These are phyloP conservation scores for Ammopiptanthus mongolicus DNA, from an alignment of 306 rosid species.

Conservation along the genomic window DNA sequence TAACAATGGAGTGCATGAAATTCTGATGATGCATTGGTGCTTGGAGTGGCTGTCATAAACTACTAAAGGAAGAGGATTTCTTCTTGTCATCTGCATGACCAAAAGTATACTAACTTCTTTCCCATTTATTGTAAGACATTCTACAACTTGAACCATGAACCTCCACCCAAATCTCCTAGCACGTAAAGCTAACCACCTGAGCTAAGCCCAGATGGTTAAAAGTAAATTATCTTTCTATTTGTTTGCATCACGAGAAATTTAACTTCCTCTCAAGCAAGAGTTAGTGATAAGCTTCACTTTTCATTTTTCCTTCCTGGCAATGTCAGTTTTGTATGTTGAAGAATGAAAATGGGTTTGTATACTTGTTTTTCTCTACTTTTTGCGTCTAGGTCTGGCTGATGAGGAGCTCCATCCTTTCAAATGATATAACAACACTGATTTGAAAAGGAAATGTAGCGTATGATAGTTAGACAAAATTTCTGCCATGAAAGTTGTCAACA, in stretches of 20 bases:
- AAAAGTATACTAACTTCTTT: background rate
- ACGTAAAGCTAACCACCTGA: background rate
- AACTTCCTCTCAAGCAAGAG: background rate
- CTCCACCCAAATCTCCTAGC: background rate
- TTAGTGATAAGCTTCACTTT: background rate
- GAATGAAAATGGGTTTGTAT: background rate
- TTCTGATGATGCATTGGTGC: conserved; percentile 10
- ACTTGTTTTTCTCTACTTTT: background rate
- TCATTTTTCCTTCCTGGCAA: background rate
- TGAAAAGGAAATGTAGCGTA: background rate
- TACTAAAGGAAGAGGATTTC: background rate
- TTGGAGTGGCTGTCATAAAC: conserved; percentile 5
- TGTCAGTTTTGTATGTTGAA: background rate
- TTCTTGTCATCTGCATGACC: background rate
- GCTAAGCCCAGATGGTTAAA: background rate
- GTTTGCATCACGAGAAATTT: background rate
- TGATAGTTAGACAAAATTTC: background rate
- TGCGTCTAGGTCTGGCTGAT: background rate
- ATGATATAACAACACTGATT: background rate
- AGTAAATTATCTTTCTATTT: background rate
- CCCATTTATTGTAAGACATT: background rate
- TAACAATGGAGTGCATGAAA: background rate
- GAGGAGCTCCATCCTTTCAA: conserved; percentile 11
- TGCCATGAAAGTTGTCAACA: conserved; percentile 4
- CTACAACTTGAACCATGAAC: background rate